Base-by-base conservation (phyloP, 352 stramenopile species). In the Globisporangium polare region DNA sequence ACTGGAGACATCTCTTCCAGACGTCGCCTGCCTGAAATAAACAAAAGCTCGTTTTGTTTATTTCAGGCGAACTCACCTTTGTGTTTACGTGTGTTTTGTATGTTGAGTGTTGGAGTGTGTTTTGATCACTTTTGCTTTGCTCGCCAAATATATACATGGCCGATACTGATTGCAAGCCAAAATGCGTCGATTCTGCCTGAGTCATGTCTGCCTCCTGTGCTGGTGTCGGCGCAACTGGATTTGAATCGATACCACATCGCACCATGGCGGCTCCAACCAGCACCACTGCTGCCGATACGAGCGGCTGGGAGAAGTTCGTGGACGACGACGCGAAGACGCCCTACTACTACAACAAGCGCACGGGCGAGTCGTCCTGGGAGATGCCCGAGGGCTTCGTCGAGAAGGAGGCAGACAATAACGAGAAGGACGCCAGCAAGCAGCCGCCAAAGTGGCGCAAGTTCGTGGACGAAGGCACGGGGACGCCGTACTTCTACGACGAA, bases 341-440 rank as follows among this genome's bases (percentile, higher is more conserved):
- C 31, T 94, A 94, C 60, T 95, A 92, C 72, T 83, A 89, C 82
- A 95, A 94, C 53, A 41, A 53, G 18, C 49, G 52, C 53, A 92
- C 87, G 41, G 78, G 80, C 13, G 79, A 87, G 77, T 88, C 85
- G 13, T 86, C 74, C 9, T 95, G 87, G 87, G 78, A 89, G 27
- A 61, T 62, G 12, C 86, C 83, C 26, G 68, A 70, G 17, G 76
- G 71, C 2, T 85, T 77, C 17, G 61, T 58, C 7, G 35, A 51
- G 22, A 65, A 63, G 22, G 63, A 71, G 10, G 31, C 46, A 9
- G 52, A 60, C 18, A 37, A 50, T n/a, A 52, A 62, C 20, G 43
- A 50, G 35, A 31, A 47, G 22, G 31, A 53, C 15, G 53, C 43
- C 10, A 10, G 62, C 20, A 72, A 73, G 39, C 51, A 53, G 17